Percentiles rank a stretch among this genome's conserved stretches.
Evolutionary conservation across 2,329 filamentous ascomycete species (phyloP).

Genomic region (Sphaerulina populicola): DNA sequence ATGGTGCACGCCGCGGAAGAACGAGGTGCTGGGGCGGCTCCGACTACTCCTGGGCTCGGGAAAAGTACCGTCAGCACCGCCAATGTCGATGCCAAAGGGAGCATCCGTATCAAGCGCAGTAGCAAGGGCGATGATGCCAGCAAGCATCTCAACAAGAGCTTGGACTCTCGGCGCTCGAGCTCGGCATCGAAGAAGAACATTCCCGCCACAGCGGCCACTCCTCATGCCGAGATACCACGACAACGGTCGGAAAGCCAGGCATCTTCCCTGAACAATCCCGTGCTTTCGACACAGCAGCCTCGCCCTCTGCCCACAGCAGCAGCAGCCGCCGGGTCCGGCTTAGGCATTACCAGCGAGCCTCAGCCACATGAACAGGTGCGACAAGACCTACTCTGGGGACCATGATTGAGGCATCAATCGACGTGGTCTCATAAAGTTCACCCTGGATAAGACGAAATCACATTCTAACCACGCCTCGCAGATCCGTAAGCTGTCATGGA

Average conservation of each 20-base stretch:
- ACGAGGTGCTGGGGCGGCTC: constrained; percentile 61
- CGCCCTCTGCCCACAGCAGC: constrained; percentile 11
- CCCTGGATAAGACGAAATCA: not conserved
- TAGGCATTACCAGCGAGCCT: constrained; percentile 14
- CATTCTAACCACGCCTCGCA: constrained; percentile 7
- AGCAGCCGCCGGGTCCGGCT: constrained; percentile 8
- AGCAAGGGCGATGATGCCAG: constrained; percentile 39
- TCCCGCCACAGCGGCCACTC: constrained; percentile 26
- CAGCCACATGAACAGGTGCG: constrained; percentile 22
- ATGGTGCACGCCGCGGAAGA: constrained; percentile 89
- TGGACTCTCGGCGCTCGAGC: constrained; percentile 86
- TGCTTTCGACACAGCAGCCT: constrained; percentile 2
- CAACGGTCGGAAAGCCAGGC: constrained; percentile 22
- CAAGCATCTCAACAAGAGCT: constrained; percentile 62
- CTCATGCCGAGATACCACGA: constrained; percentile 11
- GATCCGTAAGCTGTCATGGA: constrained; percentile 15
- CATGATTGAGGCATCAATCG: constrained; percentile 31
- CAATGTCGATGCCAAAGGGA: constrained; percentile 77
- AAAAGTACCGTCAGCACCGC: constrained; percentile 87
- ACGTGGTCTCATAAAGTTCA: not conserved
- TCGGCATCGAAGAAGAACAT: constrained; percentile 71
- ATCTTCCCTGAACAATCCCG: constrained; percentile 13
- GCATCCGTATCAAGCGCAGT: constrained; percentile 41
- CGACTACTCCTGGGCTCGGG: constrained; percentile 81
- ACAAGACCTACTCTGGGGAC: constrained; percentile 24